Percentiles rank a stretch among this genome's conserved stretches.
These are phyloP conservation scores for Amauroascus verrucosus DNA, from an alignment of 2,329 filamentous ascomycete species.

Conservation along the genomic window DNA sequence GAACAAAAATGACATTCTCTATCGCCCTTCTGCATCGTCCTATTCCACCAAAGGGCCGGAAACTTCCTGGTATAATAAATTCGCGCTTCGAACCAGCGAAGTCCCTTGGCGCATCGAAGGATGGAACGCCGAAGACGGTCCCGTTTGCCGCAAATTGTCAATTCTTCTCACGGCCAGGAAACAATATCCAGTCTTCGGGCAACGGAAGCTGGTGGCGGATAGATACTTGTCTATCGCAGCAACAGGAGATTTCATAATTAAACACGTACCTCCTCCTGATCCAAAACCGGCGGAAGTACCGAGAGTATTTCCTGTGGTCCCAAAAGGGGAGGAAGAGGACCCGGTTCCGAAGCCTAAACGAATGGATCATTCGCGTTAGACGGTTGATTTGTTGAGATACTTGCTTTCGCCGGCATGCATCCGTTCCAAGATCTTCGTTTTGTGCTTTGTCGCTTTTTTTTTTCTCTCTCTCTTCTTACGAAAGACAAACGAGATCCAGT, in stretches of 20 bases:
- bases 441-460: background rate
- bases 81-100: background rate
- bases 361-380: slow-evolving; percentile 15
- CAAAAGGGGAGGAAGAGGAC: slow-evolving; percentile 30
- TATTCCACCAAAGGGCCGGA: background rate
- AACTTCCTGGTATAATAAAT: background rate
- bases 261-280: slow-evolving; percentile 24
- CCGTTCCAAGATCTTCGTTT: slow-evolving; percentile 2
- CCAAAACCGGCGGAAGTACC: slow-evolving; percentile 21
- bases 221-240: background rate
- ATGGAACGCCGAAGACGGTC: background rate
- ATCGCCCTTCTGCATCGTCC: background rate
- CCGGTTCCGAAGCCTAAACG: slow-evolving; percentile 31
- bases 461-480: background rate
- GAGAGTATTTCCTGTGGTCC: slow-evolving; percentile 22
- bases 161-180: background rate
- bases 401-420: background rate
- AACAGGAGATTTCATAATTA: background rate
- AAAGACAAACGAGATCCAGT: slow-evolving; percentile 10
- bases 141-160: background rate
- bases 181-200: background rate
- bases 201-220: background rate
- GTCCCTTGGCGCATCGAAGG: background rate
- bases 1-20: background rate
- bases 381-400: slow-evolving; percentile 8